Evolutionary conservation across 768 basidiomycete species (phyloP).

Genomic region (Pulveroboletus sp.): DNA sequence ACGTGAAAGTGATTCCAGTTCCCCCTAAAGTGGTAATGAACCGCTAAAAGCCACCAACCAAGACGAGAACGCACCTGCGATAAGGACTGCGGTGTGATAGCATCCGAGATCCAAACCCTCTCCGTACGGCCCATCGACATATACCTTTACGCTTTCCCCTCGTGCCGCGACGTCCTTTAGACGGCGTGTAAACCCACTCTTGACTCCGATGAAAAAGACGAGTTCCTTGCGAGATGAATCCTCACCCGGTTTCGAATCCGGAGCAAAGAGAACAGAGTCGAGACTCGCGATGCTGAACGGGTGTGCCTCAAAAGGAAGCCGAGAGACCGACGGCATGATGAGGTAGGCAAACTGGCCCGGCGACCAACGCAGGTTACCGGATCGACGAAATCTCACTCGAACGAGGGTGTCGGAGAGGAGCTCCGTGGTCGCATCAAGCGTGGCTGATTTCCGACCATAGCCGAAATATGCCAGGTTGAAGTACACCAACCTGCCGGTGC

Average conservation of each 20-base stretch:
- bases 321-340: constrained; percentile 42
- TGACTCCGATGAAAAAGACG: constrained; percentile 52
- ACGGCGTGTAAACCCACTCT: constrained; percentile 52
- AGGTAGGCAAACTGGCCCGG: constrained; percentile 54
- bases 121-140: constrained; percentile 58
- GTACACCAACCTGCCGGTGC: constrained; percentile 38
- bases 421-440: constrained; percentile 37
- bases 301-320: constrained; percentile 46
- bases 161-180: constrained; percentile 33
- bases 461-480: constrained; percentile 40
- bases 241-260: neutral
- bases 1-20: constrained; percentile 46
- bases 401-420: constrained; percentile 41
- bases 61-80: constrained; percentile 38
- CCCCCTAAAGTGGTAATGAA: constrained; percentile 34
- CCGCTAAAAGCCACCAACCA: neutral
- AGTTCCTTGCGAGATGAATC: constrained; percentile 34
- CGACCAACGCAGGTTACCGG: constrained; percentile 44
- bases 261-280: constrained; percentile 17
- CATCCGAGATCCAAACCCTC: constrained; percentile 35
- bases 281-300: constrained; percentile 55
- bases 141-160: constrained; percentile 37
- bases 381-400: constrained; percentile 41
- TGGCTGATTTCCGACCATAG: constrained; percentile 15
- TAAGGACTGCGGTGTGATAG: constrained; percentile 43